A percentile compares a stretch with the other conserved stretches of the same genome.
Evolutionary conservation across 768 basidiomycete genomes (phyloP).

Genomic region (Hemileccinum impolitum): DNA sequence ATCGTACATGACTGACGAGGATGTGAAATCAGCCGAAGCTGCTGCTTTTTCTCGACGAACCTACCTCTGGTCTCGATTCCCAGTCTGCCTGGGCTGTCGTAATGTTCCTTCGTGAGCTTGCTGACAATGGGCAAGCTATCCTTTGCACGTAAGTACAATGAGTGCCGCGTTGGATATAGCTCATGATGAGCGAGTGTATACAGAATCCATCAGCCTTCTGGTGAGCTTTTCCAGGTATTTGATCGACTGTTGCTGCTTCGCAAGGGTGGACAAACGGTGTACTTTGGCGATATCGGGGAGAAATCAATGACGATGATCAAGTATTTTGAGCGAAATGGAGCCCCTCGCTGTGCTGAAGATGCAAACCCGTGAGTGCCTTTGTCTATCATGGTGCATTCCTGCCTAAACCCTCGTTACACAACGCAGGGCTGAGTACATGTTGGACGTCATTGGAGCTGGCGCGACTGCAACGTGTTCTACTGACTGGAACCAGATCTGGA

Average conservation of each 20-base stretch:
- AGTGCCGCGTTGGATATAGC: not conserved
- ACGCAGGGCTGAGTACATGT: constrained; percentile 43
- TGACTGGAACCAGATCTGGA: constrained; percentile 54
- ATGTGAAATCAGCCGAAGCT: constrained; percentile 35
- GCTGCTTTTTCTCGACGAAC: constrained; percentile 58
- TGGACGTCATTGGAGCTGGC: constrained; percentile 57
- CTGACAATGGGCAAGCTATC: constrained; percentile 53
- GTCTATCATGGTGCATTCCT: not conserved
- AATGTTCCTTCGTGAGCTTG: constrained; percentile 48
- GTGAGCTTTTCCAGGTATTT: constrained; percentile 49
- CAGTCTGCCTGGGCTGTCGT: constrained; percentile 52
- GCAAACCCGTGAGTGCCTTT: constrained; percentile 24
- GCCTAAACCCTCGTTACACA: not conserved
- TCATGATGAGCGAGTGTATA: not conserved
- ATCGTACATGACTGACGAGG: not conserved
- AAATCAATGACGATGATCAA: constrained; percentile 18
- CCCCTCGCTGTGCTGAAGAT: constrained; percentile 11
- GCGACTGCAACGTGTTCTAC: constrained; percentile 39
- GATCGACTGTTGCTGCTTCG: constrained; percentile 49
- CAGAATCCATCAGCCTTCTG: constrained; percentile 38
- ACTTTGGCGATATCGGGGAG: constrained; percentile 49
- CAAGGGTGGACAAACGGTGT: constrained; percentile 61
- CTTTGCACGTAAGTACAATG: constrained; percentile 45
- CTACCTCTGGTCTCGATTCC: constrained; percentile 54
- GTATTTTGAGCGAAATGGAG: constrained; percentile 26